These are phyloP conservation scores for Macaranga tanarius DNA, from an alignment of 441 rosid genomes.

Conservation along the genomic window DNA sequence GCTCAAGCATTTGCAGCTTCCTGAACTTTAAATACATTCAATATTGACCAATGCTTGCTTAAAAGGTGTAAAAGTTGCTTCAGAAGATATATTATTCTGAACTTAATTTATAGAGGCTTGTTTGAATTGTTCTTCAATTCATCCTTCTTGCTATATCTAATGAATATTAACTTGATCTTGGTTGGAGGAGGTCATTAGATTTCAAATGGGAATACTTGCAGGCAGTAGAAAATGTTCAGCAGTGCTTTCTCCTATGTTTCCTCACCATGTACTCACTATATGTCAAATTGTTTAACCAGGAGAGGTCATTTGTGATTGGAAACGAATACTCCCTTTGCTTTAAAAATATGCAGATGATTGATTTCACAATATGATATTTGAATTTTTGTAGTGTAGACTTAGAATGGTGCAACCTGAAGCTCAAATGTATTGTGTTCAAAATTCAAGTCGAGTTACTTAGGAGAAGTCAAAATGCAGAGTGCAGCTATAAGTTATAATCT, in stretches of 20 bases:
- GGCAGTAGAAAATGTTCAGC: background rate
- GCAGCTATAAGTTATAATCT: background rate
- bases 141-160: background rate
- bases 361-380: background rate
- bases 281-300: background rate
- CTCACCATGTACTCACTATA: too few relatives aligned
- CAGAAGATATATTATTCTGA: background rate
- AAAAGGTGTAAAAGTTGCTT: background rate
- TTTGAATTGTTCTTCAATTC: slow-evolving; percentile 1
- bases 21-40: background rate
- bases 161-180: background rate
- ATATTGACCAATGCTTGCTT: background rate
- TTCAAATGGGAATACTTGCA: background rate
- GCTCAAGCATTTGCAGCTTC: background rate
- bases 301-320: background rate
- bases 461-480: background rate
- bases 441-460: background rate
- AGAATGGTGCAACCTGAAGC: background rate
- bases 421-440: background rate
- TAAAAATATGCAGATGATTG: background rate
- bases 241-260: background rate
- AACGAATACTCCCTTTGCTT: background rate
- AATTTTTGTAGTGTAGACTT: background rate
- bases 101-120: background rate
- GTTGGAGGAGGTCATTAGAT: background rate